Evolutionary conservation across 2,329 filamentous ascomycete genomes (phyloP), one percentile per base, ranked within the genome.

Genomic region (Madurella fahalii): DNA sequence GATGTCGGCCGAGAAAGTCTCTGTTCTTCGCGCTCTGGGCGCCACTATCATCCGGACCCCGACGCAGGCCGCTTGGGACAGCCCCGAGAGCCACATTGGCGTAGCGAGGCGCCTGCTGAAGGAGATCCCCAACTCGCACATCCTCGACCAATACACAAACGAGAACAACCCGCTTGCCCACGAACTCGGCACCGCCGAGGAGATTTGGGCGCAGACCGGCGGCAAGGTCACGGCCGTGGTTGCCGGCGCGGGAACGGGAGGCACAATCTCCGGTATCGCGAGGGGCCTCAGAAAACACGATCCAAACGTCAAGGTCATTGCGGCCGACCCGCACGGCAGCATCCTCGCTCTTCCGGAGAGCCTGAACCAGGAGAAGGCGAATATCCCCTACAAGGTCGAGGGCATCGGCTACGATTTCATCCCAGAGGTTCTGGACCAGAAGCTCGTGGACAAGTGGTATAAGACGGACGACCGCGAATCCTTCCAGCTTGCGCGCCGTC

Each of bases 401-500:
- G 94, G 94, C 42, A 99, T 99, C 65, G 94, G 94, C 17, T 99
- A 99, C 71, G 94, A 99, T 71, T 99, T 99, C 71, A 88, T 99
- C 56, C 94, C 95, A 7, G 90, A 97, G 20, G 95, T 99, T 5
- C 78, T 99, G 52, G 85, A 94, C 62, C 90, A 87, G 67, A 73
- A 85, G 30, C 71, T 82, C 5, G 89, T 99, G 31, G 89, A 96
- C 71, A 88, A 87, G 68, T 99, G 94, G 94, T 97, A 96, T 77
- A 99, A 99, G 83, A 99, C 94, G 3, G 89, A 93, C 58, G 94
- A 99, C 68, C 82, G 83, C 58, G 89, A 96, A 69, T 92, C 92
- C 2, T 99, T 99, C 74, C 80, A 85, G 69, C 92, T 90, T 67
- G 90, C 94, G n/a, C 82, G 95, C 49, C 81, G 92, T 42, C 76